Conservation (phyloP, 345 rosid genomes). For the Dimocarpus longan region DNA sequence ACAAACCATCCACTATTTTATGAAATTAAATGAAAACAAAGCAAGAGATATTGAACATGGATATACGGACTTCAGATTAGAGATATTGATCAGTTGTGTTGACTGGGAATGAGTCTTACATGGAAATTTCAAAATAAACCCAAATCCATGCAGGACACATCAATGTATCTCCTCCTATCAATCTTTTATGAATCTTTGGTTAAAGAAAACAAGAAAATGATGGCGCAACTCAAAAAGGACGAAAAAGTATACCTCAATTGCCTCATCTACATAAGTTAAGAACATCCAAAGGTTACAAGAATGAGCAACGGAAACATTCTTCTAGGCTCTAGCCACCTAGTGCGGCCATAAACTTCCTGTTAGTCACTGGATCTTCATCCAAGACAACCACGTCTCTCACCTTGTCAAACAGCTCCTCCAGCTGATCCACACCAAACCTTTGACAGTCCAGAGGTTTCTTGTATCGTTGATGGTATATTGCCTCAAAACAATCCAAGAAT, state of each 20-base stretch:
- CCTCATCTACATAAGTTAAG: slow-evolving; percentile 15
- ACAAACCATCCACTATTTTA: not conserved
- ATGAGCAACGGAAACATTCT: slow-evolving; percentile 1
- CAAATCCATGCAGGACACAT: slow-evolving; percentile 29
- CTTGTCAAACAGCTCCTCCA: slow-evolving; percentile 79
- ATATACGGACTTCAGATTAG: slow-evolving; percentile 16
- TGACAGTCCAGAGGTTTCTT: slow-evolving; percentile 63
- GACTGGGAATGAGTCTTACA: slow-evolving; percentile 22
- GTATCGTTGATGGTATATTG: slow-evolving; percentile 77
- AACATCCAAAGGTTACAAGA: slow-evolving; percentile 18
- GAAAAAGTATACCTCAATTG: slow-evolving; percentile 13
- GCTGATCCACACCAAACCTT: slow-evolving; percentile 58
- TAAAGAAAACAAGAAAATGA: not conserved
- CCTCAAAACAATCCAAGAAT: slow-evolving; percentile 77
- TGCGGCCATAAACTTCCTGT: slow-evolving; percentile 57
- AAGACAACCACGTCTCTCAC: slow-evolving; percentile 64
- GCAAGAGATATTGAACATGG: not conserved
- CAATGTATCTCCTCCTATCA: slow-evolving; percentile 3
- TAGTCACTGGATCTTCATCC: slow-evolving; percentile 61
- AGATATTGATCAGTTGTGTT: slow-evolving; percentile 17
- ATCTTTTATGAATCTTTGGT: slow-evolving; percentile 7
- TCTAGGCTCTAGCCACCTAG: slow-evolving; percentile 36
- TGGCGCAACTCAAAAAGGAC: not conserved
- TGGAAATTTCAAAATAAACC: slow-evolving; percentile 29
- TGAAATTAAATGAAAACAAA: not conserved